Evolutionary conservation across 2,329 filamentous ascomycete genomes (phyloP).

Genomic region (Drechslera avenae): DNA sequence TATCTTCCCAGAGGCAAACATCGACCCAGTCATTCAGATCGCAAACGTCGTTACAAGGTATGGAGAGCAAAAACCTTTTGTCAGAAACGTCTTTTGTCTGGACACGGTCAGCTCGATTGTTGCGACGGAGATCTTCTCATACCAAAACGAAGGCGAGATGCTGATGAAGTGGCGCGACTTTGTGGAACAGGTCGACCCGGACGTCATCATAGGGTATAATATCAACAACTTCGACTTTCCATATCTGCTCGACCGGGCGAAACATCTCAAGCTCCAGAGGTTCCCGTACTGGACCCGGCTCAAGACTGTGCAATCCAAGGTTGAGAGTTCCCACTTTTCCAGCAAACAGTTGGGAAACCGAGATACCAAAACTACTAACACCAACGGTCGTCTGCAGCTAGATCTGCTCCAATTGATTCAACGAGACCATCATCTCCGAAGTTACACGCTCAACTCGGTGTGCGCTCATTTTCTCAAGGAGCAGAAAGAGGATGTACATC

Average conservation of each 20-base stretch:
- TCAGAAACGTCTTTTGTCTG: slow-evolving; percentile 94
- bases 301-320: slow-evolving; percentile 69
- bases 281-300: slow-evolving; percentile 91
- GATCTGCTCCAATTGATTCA: slow-evolving; percentile 95
- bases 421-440: slow-evolving; percentile 90
- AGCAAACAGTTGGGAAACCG: slow-evolving; percentile 99
- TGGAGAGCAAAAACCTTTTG: slow-evolving; percentile 92
- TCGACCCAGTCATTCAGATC: slow-evolving; percentile 96
- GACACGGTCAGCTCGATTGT: slow-evolving; percentile 92
- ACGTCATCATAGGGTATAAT: slow-evolving; percentile 99
- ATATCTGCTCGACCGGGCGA: slow-evolving; percentile 87
- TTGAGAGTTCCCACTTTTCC: slow-evolving; percentile 83
- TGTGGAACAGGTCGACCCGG: slow-evolving; percentile 85
- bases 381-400: slow-evolving; percentile 88
- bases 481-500: slow-evolving; percentile 97
- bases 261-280: slow-evolving; percentile 74
- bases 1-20: slow-evolving; percentile 89
- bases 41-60: slow-evolving; percentile 94
- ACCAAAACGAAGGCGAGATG: slow-evolving; percentile 82
- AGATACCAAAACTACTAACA: slow-evolving; percentile 93
- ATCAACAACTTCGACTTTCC: slow-evolving; percentile 99
- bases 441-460: slow-evolving; percentile 96
- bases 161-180: slow-evolving; percentile 92
- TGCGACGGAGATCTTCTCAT: slow-evolving; percentile 89
- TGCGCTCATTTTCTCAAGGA: slow-evolving; percentile 93